Evolutionary conservation across 371 early-diverging fungal genomes (phyloP), one percentile per base, ranked within the genome.

Genomic region (Syncephalastrum monosporum): DNA sequence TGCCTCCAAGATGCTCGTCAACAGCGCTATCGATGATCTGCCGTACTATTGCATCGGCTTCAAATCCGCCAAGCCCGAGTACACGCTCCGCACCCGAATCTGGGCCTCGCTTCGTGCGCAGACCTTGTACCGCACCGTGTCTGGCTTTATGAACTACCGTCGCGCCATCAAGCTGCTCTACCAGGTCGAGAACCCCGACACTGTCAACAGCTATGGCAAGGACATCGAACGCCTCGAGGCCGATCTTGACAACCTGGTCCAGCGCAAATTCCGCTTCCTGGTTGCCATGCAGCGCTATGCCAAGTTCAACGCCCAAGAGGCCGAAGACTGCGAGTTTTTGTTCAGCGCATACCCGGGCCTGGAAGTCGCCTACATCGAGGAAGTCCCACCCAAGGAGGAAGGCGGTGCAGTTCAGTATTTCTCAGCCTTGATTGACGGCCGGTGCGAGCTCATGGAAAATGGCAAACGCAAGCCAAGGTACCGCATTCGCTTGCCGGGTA

Each of bases 51-150:
- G 88, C 56, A 82, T 93, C 55, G 91, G 92, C 0, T 92, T 91
- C 77, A 91, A 90, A 66, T 84, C 87, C 7, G 86, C 91, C 10
- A 84, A 89, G 3, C 90, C 92, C 3, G 91, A 92, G 69, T 92
- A 86, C 57, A 89, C 88, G 0, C 77, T 93, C 29, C 86, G 93
- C 44, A 93, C 92, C 5, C 88, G 94, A 27, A 91, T 93, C 25
- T 95, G 94, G 93, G 93, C 94, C 1, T 93, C 93, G 0, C 74
- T 93, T 7, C 84, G 93, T 24, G 88, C 92, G 15, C 93, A 94
- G 69, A 95, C 95, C 0, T 74, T 95, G 49, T 94, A 88, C 59
- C 89, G 94, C 42, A 94, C 94, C 3, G 87, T 94, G 7, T 85
- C 89, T 29, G 94, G 95, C 0, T 92, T 93, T 62, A 92, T 93